Conservation (phyloP, 257 asterid species). For the Avicennia marina region DNA sequence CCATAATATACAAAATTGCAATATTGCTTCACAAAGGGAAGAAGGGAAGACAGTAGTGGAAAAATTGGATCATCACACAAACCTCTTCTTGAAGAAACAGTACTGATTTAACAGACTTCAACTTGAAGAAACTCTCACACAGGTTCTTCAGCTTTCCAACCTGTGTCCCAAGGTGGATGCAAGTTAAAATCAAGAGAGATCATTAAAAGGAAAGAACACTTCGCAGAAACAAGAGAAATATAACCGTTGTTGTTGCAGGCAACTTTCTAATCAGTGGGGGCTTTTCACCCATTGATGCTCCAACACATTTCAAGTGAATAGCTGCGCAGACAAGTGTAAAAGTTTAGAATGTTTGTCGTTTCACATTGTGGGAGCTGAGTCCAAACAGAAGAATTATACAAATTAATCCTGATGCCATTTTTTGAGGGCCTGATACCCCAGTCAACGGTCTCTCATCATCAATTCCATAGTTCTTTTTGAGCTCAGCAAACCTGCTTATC, state of each 20-base stretch:
- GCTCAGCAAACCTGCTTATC: slow-evolving; percentile 65
- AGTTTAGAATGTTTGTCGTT: slow-evolving; percentile 8
- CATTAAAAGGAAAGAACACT: neutral
- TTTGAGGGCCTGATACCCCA: slow-evolving; percentile 76
- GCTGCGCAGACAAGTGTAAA: slow-evolving; percentile 40
- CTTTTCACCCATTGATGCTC: slow-evolving; percentile 88
- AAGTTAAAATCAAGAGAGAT: slow-evolving; percentile 1
- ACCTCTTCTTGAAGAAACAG: slow-evolving; percentile 92
- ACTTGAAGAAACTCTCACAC: slow-evolving; percentile 88
- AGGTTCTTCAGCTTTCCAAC: slow-evolving; percentile 91
- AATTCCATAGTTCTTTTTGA: slow-evolving; percentile 65
- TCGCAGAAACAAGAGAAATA: neutral
- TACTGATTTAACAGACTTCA: slow-evolving; percentile 67
- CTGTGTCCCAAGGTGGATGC: slow-evolving; percentile 28
- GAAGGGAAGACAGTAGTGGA: too few relatives aligned
- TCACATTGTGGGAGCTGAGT: slow-evolving; percentile 5
- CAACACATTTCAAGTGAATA: slow-evolving; percentile 75
- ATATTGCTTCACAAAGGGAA: neutral
- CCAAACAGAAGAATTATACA: slow-evolving; percentile 37
- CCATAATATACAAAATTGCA: too few relatives aligned
- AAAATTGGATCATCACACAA: slow-evolving; percentile 15
- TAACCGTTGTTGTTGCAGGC: slow-evolving; percentile 83
- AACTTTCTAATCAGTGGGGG: slow-evolving; percentile 60
- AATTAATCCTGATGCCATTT: slow-evolving; percentile 83
- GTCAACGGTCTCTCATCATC: slow-evolving; percentile 65